phyloP scores from a whole-genome alignment of 1,139 yeast species.

The Candida sanyaensis region DNA sequence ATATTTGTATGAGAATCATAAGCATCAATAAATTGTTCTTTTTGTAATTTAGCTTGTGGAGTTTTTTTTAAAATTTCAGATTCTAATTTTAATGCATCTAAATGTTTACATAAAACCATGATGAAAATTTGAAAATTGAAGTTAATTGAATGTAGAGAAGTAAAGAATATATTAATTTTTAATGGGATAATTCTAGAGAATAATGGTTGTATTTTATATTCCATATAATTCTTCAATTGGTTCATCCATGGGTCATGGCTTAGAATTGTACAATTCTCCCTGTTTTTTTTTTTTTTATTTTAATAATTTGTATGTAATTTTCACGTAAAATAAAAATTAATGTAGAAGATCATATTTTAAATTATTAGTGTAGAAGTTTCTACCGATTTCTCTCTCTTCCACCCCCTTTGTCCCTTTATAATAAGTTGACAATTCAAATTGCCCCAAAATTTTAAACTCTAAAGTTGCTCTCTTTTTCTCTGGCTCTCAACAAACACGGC shows the following conservation, averaged over 20 bases:
- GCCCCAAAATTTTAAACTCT: too few species aligned
- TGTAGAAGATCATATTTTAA: too few species aligned
- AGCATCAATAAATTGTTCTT: constrained; percentile 34
- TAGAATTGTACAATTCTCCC: too few species aligned
- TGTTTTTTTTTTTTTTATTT: too few species aligned
- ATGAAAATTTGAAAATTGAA: not conserved
- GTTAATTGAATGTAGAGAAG: not conserved
- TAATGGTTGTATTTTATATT: not conserved
- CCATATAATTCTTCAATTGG: not conserved
- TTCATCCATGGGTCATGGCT: too few species aligned
- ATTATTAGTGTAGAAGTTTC: too few species aligned
- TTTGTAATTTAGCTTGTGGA: constrained; percentile 25
- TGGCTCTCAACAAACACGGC: too few species aligned
- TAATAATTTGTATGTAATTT: not conserved
- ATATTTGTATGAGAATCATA: constrained; percentile 35
- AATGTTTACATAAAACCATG: constrained; percentile 44
- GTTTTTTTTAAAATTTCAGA: constrained; percentile 27
- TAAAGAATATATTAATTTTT: not conserved
- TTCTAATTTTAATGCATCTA: constrained; percentile 40
- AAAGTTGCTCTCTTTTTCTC: too few species aligned
- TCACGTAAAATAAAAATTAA: not conserved
- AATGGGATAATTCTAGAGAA: not conserved
- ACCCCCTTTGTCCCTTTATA: not conserved
- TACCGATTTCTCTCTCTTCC: not conserved
- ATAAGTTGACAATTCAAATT: too few species aligned